A percentile compares a stretch with the other conserved stretches of the same genome.
phyloP scores from a whole-genome alignment of 1,284 basidiomycete species.

The Cryptococcus neoformans region DNA sequence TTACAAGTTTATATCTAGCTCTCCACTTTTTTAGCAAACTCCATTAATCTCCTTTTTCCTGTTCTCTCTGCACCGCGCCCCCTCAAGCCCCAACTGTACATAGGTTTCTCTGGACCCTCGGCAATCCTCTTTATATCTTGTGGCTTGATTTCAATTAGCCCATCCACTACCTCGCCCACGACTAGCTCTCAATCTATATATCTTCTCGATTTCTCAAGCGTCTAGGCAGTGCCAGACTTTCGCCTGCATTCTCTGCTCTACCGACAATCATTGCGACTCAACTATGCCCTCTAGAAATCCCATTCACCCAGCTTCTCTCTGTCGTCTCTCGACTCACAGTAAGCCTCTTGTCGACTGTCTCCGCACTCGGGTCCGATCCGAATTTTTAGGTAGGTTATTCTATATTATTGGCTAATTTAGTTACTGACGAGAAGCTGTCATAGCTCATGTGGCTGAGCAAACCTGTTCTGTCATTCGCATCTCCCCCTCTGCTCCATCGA shows the following conservation, averaged over 20 bases:
- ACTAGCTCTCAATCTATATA: neutral
- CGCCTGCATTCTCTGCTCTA: neutral
- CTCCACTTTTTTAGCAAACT: too few species aligned
- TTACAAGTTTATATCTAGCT: too few species aligned
- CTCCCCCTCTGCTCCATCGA: conserved; percentile 9
- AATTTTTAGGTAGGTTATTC: conserved; percentile 64
- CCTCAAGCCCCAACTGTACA: too few species aligned
- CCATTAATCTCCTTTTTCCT: too few species aligned
- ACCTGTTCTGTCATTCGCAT: conserved; percentile 44
- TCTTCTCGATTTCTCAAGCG: neutral
- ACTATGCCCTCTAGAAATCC: conserved; percentile 23
- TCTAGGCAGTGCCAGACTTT: neutral
- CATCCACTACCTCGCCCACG: neutral
- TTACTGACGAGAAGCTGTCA: conserved; percentile 7
- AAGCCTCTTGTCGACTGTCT: conserved; percentile 56
- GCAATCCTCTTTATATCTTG: too few species aligned
- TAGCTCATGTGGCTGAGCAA: conserved; percentile 53
- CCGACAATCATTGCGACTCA: neutral
- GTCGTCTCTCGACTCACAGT: conserved; percentile 64
- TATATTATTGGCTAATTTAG: neutral
- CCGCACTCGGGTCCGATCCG: conserved; percentile 51
- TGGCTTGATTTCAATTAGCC: neutral
- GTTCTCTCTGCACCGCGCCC: too few species aligned
- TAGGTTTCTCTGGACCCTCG: too few species aligned
- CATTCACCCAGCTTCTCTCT: conserved; percentile 59